phyloP scores from a whole-genome alignment of 2,329 filamentous ascomycete species.

The Fusarium musae region DNA sequence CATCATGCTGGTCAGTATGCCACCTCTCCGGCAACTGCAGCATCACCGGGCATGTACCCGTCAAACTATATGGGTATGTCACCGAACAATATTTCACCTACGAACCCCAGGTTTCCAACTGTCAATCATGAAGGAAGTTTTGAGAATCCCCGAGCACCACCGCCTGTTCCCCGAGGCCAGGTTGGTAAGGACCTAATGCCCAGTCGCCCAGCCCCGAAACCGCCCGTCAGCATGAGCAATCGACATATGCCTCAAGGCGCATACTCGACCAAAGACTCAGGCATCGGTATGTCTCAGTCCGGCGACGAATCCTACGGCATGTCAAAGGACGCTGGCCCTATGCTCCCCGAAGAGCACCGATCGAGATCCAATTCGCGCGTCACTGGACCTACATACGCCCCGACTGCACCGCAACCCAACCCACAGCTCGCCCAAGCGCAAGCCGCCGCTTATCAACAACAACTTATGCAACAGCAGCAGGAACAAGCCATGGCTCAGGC shows the following conservation, averaged over 20 bases:
- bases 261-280: conserved; percentile 70
- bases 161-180: conserved; percentile 77
- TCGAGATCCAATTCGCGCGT: conserved; percentile 75
- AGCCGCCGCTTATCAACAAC: conserved; percentile 67
- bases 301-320: conserved; percentile 65
- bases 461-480: conserved; percentile 82
- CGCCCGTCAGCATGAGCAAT: conserved; percentile 74
- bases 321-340: conserved; percentile 65
- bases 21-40: conserved; percentile 55
- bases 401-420: conserved; percentile 53
- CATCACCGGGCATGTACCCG: conserved; percentile 65
- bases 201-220: conserved; percentile 85
- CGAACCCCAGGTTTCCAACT: conserved; percentile 85
- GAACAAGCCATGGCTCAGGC: conserved; percentile 84
- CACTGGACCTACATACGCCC: conserved; percentile 65
- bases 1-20: conserved; percentile 77
- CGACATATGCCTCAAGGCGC: conserved; percentile 63
- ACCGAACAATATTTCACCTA: conserved; percentile 78
- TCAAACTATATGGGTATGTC: conserved; percentile 68
- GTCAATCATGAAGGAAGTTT: conserved; percentile 93
- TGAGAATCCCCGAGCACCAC: conserved; percentile 93
- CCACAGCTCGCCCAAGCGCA: conserved; percentile 51
- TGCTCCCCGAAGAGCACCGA: conserved; percentile 74
- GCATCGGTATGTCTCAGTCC: conserved; percentile 69
- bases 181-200: conserved; percentile 72